A percentile compares a stretch with the other conserved stretches of the same genome.
These are phyloP conservation scores for Yamadazyma dendronema DNA, from an alignment of 1,139 yeast genomes.

Conservation along the genomic window DNA sequence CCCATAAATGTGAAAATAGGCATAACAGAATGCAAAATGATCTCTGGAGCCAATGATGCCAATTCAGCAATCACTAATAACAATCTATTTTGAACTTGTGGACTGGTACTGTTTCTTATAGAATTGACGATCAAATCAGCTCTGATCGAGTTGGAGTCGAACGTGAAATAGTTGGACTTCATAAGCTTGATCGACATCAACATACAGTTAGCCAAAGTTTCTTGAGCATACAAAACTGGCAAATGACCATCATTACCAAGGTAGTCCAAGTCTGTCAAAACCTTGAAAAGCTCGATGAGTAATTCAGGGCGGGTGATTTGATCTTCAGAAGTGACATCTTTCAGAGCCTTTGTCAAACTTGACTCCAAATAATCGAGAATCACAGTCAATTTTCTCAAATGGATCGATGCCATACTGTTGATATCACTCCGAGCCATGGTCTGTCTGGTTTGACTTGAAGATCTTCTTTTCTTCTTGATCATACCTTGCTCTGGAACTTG, in stretches of 20 bases:
- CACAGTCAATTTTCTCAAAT: constrained; percentile 73
- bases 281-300: constrained; percentile 59
- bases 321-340: constrained; percentile 5
- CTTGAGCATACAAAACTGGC: constrained; percentile 90
- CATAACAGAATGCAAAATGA: constrained; percentile 93
- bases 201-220: constrained; percentile 86
- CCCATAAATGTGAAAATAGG: constrained; percentile 99
- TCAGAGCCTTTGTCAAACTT: constrained; percentile 25
- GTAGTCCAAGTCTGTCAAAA: constrained; percentile 82
- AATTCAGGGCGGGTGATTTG: constrained; percentile 45
- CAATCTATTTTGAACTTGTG: constrained; percentile 90
- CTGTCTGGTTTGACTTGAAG: constrained; percentile 71
- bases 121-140: constrained; percentile 91
- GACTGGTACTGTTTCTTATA: constrained; percentile 83
- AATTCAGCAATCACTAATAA: constrained; percentile 82
- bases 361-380: constrained; percentile 76
- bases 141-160: constrained; percentile 71
- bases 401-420: constrained; percentile 71
- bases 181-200: constrained; percentile 60
- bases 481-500: constrained; percentile 48
- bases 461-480: constrained; percentile 75
- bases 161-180: constrained; percentile 30
- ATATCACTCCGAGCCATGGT: constrained; percentile 73
- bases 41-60: constrained; percentile 87
- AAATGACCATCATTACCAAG: constrained; percentile 88